A percentile compares a stretch with the other conserved stretches of the same genome.
Conservation (phyloP, 169 alveolate species). For the Plasmodium blacklocki region DNA sequence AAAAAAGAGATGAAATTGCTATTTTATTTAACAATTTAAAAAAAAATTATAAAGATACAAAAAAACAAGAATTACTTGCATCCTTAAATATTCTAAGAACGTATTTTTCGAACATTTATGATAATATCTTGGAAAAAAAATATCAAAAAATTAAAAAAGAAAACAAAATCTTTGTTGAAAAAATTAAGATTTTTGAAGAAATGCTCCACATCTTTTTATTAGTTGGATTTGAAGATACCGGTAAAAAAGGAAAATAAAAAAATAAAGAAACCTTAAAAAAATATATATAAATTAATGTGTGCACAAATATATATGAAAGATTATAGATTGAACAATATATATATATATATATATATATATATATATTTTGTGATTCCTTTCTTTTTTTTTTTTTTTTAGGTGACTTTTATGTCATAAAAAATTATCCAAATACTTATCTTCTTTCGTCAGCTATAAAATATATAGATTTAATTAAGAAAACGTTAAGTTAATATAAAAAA, state of each 20-base stretch:
- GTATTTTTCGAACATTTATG: slow-evolving; percentile 43
- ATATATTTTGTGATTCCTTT: not conserved
- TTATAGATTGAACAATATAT: not conserved
- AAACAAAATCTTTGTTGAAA: slow-evolving; percentile 66
- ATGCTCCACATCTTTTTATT: slow-evolving; percentile 54
- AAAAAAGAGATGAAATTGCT: slow-evolving; percentile 73
- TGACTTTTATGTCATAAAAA: slow-evolving; percentile 64
- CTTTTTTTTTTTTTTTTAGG: slow-evolving; percentile 11
- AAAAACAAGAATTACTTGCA: slow-evolving; percentile 39
- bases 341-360: not conserved
- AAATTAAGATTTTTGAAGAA: slow-evolving; percentile 57
- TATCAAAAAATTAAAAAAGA: slow-evolving; percentile 70
- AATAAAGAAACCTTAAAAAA: not conserved
- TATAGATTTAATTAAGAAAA: slow-evolving; percentile 60
- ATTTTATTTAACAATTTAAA: slow-evolving; percentile 64
- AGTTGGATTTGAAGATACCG: slow-evolving; percentile 76
- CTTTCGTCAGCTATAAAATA: slow-evolving; percentile 62
- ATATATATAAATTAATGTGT: not conserved
- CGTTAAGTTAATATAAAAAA: slow-evolving; percentile 8
- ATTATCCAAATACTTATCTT: slow-evolving; percentile 63
- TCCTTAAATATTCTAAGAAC: slow-evolving; percentile 55
- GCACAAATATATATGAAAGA: not conserved
- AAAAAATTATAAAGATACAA: slow-evolving; percentile 62
- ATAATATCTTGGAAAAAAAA: slow-evolving; percentile 66
- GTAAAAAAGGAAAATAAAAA: slow-evolving; percentile 8